These are phyloP conservation scores for Zygotorulaspora sp. DNA, from an alignment of 805 yeast species.

Conservation along the genomic window DNA sequence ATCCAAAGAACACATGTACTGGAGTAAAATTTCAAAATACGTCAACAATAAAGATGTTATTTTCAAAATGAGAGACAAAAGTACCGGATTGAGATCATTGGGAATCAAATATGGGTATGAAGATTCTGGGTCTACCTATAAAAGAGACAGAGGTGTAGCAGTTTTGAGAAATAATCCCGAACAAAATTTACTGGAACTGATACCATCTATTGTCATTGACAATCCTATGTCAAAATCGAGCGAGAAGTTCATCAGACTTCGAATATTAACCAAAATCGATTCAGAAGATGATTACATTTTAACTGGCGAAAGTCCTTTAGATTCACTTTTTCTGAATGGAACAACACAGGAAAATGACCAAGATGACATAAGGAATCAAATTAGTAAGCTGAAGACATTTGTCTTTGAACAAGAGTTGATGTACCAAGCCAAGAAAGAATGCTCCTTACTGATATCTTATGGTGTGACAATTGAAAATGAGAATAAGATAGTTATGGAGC, in stretches of 20 bases:
- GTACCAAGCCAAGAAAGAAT: slow-evolving; percentile 71
- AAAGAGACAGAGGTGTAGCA: slow-evolving; percentile 69
- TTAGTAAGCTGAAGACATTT: slow-evolving; percentile 63
- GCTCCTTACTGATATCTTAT: slow-evolving; percentile 59
- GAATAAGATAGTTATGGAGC: slow-evolving; percentile 60
- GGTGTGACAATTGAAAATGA: slow-evolving; percentile 62
- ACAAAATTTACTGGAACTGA: slow-evolving; percentile 39
- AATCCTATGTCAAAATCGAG: slow-evolving; percentile 28
- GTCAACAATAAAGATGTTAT: slow-evolving; percentile 35
- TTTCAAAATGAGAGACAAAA: slow-evolving; percentile 59
- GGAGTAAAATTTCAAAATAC: slow-evolving; percentile 45
- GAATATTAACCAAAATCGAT: slow-evolving; percentile 51
- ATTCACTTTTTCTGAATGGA: slow-evolving; percentile 16
- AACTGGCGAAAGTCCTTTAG: slow-evolving; percentile 50
- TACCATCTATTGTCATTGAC: slow-evolving; percentile 24
- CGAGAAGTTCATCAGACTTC: slow-evolving; percentile 52
- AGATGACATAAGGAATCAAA: slow-evolving; percentile 47
- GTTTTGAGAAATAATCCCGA: slow-evolving; percentile 48
- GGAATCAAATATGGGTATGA: slow-evolving; percentile 89
- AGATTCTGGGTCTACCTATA: slow-evolving; percentile 79
- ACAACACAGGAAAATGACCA: slow-evolving; percentile 18
- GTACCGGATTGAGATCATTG: slow-evolving; percentile 47
- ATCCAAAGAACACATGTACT: slow-evolving; percentile 50
- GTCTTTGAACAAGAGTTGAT: slow-evolving; percentile 88
- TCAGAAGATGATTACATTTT: slow-evolving; percentile 48